Evolutionary conservation across 2,329 filamentous ascomycete genomes (phyloP), one percentile per base, ranked within the genome.

Genomic region (Thielaviopsis musarum): DNA sequence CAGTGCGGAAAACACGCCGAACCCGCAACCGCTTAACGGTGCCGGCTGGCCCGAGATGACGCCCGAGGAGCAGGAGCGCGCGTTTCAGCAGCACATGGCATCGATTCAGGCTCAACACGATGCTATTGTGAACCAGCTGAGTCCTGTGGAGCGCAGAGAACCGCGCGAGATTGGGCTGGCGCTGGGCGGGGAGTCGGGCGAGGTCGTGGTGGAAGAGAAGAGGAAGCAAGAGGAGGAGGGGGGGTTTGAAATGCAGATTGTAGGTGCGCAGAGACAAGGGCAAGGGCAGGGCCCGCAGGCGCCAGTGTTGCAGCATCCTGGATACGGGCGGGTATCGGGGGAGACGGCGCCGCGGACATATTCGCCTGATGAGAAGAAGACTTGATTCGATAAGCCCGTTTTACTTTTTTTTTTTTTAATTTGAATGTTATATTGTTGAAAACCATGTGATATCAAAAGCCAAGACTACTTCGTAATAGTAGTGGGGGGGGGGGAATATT

Each of bases 241-340:
- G n/a, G n/a, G n/a, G 3, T 80, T 77, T 58, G 78, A 81, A 68
- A 67, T 80, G 66, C 70, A 74, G 30, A 70, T 75, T 59, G 75
- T 77, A 0, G 69, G 74, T 34, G 67, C 66, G 52, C 69, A 67
- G 22, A 70, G 67, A 3, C 69, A 67, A 26, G 63, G 21, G 30
- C 59, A 5, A 13, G 38, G 15, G 6, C 52, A 22, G 4, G 57
- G 61, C 55, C 54, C 66, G 56, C 62, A 72, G 56, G 69, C 74
- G 3, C 75, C 77, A 0, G 67, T 74, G 24, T 66, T 78, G 49
- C 69, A 70, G 24, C 76, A 78, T 56, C 76, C 76, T 0, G 76
- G 75, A 0, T 73, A 74, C 53, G 74, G 75, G 17, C 69, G 74
- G 61, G 34, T 48, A 1, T 66, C 70, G 26, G 64, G 65, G 7